Evolutionary conservation across 208 protist genomes (phyloP).

Genomic region (Leptomonas pyrrhocoris): DNA sequence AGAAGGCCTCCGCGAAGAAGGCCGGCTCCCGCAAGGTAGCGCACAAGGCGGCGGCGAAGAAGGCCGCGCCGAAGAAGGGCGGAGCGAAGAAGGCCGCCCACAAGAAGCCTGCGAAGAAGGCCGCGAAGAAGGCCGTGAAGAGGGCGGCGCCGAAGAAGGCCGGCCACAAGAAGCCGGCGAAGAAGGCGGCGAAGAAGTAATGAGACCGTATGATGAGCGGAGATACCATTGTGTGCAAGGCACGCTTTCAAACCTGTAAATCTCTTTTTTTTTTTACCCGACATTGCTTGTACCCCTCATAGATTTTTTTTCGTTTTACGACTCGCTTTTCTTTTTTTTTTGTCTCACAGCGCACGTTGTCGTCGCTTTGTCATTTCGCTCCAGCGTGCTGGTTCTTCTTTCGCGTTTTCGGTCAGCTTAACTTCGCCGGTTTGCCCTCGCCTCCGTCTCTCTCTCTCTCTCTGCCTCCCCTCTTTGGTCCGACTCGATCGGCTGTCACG

Average conservation of each 20-base stretch:
- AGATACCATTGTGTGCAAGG: too few relatives aligned
- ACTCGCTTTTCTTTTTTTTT: too few relatives aligned
- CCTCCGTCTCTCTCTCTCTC: too few relatives aligned
- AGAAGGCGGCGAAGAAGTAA: slow-evolving; percentile 35
- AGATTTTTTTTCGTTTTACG: too few relatives aligned
- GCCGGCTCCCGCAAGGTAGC: slow-evolving; percentile 15
- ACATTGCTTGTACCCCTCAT: neutral
- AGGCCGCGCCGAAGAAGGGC: neutral
- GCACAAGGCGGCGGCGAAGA: too few relatives aligned
- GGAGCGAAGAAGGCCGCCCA: slow-evolving; percentile 19
- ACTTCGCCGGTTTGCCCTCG: too few relatives aligned
- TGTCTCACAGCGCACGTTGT: neutral
- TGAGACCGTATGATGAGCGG: neutral
- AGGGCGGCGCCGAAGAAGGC: neutral
- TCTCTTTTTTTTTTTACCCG: neutral
- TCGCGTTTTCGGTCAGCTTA: slow-evolving; percentile 5
- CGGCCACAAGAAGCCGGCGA: slow-evolving; percentile 13
- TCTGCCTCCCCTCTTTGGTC: too few relatives aligned
- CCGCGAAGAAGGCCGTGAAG: slow-evolving; percentile 10
- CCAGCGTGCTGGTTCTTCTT: neutral
- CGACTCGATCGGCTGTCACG: too few relatives aligned
- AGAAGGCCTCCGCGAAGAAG: slow-evolving; percentile 37
- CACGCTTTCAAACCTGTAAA: too few relatives aligned
- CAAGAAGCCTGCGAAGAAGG: slow-evolving; percentile 31
- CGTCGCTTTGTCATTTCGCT: neutral